These are phyloP conservation scores for Wolfiporia cocos DNA, from an alignment of 1,284 basidiomycete genomes.

Conservation along the genomic window DNA sequence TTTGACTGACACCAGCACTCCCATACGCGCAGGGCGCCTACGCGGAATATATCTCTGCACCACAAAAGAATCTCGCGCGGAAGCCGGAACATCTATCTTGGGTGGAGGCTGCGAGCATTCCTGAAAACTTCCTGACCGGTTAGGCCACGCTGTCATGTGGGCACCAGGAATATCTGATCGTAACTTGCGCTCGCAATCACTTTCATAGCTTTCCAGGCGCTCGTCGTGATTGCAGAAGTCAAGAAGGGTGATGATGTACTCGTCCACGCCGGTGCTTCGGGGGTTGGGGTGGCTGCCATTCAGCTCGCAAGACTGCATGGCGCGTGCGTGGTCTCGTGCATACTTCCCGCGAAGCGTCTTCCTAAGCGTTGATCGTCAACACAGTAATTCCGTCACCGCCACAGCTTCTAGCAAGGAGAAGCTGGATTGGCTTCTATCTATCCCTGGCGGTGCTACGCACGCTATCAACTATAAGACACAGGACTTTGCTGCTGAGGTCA, in stretches of 20 bases:
- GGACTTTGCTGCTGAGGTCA: slow-evolving; percentile 70
- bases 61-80: slow-evolving; percentile 62
- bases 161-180: slow-evolving; percentile 2
- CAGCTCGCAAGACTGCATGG: slow-evolving; percentile 78
- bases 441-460: slow-evolving; percentile 64
- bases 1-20: not conserved
- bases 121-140: slow-evolving; percentile 87
- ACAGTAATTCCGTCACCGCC: slow-evolving; percentile 66
- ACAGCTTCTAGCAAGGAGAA: slow-evolving; percentile 88
- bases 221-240: slow-evolving; percentile 67
- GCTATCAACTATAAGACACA: slow-evolving; percentile 85
- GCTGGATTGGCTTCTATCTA: slow-evolving; percentile 67
- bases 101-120: slow-evolving; percentile 81
- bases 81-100: slow-evolving; percentile 79
- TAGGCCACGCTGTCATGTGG: slow-evolving; percentile 1
- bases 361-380: slow-evolving; percentile 1
- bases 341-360: slow-evolving; percentile 5
- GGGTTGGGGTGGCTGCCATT: slow-evolving; percentile 88
- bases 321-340: slow-evolving; percentile 47
- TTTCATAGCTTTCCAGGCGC: slow-evolving; percentile 81
- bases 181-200: too few relatives aligned
- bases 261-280: slow-evolving; percentile 86
- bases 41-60: slow-evolving; percentile 79
- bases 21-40: slow-evolving; percentile 70
- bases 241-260: slow-evolving; percentile 74